Percentiles rank a stretch among this genome's conserved stretches.
Evolutionary conservation across 83 land plant species (phyloP).

Genomic region (Larix sibirica): DNA sequence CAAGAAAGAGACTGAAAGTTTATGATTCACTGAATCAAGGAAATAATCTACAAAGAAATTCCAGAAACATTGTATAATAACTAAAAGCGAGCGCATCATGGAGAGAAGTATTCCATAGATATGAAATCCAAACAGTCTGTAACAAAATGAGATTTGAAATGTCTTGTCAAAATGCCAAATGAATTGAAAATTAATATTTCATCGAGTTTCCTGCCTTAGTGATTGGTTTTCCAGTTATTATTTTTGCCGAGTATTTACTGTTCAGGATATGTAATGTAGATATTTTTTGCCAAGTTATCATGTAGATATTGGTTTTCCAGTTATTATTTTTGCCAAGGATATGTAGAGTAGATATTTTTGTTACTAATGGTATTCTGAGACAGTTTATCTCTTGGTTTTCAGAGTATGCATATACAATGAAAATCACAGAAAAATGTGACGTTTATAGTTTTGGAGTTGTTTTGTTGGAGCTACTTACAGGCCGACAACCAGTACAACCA

Average conservation of each 20-base stretch:
- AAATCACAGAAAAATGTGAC: conserved; percentile 77
- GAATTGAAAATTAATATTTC: neutral
- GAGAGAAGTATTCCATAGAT: neutral
- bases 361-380: neutral
- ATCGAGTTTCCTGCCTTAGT: neutral
- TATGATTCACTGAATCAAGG: neutral
- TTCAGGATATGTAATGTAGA: neutral
- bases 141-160: neutral
- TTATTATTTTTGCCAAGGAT: too few relatives aligned
- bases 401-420: conserved; percentile 84
- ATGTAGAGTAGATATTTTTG: neutral
- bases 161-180: neutral
- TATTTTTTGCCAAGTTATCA: neutral
- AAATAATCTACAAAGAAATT: neutral
- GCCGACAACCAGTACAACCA: conserved; percentile 63
- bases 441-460: conserved; percentile 78
- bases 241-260: too few relatives aligned
- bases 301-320: neutral
- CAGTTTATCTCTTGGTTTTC: conserved; percentile 12
- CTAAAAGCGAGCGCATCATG: too few relatives aligned
- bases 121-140: neutral
- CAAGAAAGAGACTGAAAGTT: neutral
- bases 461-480: conserved; percentile 69
- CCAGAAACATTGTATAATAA: neutral
- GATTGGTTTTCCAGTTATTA: neutral